Evolutionary conservation across 495 filamentous ascomycete species (phyloP), one percentile per base, ranked within the genome.

Genomic region (Aspergillus ostianus): DNA sequence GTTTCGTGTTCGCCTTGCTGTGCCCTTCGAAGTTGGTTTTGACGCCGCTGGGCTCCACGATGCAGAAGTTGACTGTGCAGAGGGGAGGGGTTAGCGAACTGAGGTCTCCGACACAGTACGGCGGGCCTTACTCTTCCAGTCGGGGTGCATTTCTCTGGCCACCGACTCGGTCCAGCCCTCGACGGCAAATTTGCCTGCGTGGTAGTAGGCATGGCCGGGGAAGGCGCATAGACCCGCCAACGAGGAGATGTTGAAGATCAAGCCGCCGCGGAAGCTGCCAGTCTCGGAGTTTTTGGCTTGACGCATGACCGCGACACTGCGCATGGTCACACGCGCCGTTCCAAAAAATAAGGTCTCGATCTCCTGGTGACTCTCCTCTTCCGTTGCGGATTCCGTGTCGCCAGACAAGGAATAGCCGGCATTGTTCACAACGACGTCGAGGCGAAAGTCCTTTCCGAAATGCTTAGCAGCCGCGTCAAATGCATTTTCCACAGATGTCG

Each of bases 341-440:
- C 80, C 81, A 68, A 74, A 84, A 74, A 82, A 85, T 66, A 80
- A 78, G 32, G 79, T 77, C 19, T 82, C 80, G 58, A 84, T 63
- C 23, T 77, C 53, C 9, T 53, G 61, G 19, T 72, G 73, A 13
- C 70, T 63, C 55, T 75, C 68, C 7, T 62, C 60, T 18, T 77
- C 71, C 0, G 64, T 60, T 6, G 77, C 67, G 30, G 64, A 68
- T 64, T 84, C 81, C 29, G 78, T 71, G 54, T 73, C 73, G 12
- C 80, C 81, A 6, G 54, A 49, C 5, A 80, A 71, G 0, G 67
- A 60, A 59, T 82, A 82, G 26, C 82, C 83, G 1, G 82, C 82
- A 51, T 84, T 85, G 70, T 85, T 84, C 63, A 84, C 78, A 7
- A 83, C 64, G 27, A 84, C 72, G 59, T 85, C 83, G 62, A 85